phyloP scores from a whole-genome alignment of 768 basidiomycete species.

The Macrocybe gigantea region DNA sequence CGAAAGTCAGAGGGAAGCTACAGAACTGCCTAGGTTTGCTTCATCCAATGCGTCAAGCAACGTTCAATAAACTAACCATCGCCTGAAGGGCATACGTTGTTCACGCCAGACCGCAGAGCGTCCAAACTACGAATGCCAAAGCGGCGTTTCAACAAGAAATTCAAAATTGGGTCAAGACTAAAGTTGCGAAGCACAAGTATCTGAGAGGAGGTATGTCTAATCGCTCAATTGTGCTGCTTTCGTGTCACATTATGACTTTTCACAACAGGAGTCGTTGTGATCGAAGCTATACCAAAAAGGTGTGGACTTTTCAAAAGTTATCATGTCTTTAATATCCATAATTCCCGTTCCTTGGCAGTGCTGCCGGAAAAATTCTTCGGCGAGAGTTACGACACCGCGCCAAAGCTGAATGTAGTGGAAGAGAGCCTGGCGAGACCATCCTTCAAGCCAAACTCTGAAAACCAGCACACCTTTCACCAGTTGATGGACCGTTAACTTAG shows the following conservation, averaged over 20 bases:
- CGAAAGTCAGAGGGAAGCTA: constrained; percentile 57
- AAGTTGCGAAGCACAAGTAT: constrained; percentile 71
- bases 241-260: constrained; percentile 11
- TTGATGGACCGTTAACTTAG: neutral
- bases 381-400: constrained; percentile 68
- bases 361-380: constrained; percentile 84
- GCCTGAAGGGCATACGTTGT: constrained; percentile 56
- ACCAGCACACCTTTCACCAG: neutral
- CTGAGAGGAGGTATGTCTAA: constrained; percentile 57
- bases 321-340: neutral
- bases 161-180: constrained; percentile 57
- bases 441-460: constrained; percentile 29
- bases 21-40: constrained; percentile 71
- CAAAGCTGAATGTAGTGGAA: constrained; percentile 44
- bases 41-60: neutral
- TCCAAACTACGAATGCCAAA: constrained; percentile 29
- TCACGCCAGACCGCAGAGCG: constrained; percentile 32
- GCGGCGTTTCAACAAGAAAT: constrained; percentile 44
- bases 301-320: constrained; percentile 15
- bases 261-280: constrained; percentile 53
- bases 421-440: constrained; percentile 27
- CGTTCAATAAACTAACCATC: neutral
- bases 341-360: constrained; percentile 32
- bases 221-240: neutral
- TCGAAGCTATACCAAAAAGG: constrained; percentile 69